These are phyloP conservation scores for Coniochaeta pulveracea DNA, from an alignment of 2,329 filamentous ascomycete genomes.

Conservation along the genomic window DNA sequence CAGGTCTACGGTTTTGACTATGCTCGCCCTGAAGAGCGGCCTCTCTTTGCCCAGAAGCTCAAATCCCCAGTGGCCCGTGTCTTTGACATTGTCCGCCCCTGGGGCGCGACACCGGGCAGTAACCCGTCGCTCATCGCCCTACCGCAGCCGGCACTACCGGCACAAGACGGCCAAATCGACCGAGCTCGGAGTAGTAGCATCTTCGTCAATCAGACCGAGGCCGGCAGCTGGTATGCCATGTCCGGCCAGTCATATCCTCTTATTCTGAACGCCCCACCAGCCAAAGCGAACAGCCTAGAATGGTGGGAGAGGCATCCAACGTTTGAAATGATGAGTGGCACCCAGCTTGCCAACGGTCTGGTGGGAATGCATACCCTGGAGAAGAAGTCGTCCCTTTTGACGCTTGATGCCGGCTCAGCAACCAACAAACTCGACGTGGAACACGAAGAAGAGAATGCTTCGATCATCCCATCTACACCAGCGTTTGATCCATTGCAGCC, in stretches of 20 bases:
- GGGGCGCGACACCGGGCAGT: constrained; percentile 46
- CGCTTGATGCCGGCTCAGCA: constrained; percentile 19
- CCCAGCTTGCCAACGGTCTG: constrained; percentile 47
- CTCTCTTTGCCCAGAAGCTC: constrained; percentile 58
- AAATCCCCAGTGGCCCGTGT: constrained; percentile 73
- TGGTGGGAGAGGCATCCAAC: constrained; percentile 33
- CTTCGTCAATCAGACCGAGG: constrained; percentile 76
- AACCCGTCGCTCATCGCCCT: constrained; percentile 74
- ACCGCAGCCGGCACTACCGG: constrained; percentile 67
- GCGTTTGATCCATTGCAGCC: constrained; percentile 15
- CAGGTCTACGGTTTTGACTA: constrained; percentile 72
- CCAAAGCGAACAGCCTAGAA: constrained; percentile 29
- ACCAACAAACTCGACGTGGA: background rate
- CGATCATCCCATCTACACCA: constrained; percentile 13
- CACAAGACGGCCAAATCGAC: constrained; percentile 33
- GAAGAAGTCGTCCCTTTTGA: constrained; percentile 24
- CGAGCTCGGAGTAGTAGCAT: constrained; percentile 52
- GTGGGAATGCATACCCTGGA: constrained; percentile 63
- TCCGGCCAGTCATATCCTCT: constrained; percentile 79
- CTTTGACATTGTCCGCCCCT: constrained; percentile 74
- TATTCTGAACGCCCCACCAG: constrained; percentile 55
- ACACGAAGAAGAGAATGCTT: constrained; percentile 1
- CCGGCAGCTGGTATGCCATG: constrained; percentile 89
- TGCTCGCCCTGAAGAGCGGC: constrained; percentile 36
- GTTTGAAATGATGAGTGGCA: constrained; percentile 23